phyloP scores from a whole-genome alignment of 192 early-diverging fungal species.

The Coemansia sp. region DNA sequence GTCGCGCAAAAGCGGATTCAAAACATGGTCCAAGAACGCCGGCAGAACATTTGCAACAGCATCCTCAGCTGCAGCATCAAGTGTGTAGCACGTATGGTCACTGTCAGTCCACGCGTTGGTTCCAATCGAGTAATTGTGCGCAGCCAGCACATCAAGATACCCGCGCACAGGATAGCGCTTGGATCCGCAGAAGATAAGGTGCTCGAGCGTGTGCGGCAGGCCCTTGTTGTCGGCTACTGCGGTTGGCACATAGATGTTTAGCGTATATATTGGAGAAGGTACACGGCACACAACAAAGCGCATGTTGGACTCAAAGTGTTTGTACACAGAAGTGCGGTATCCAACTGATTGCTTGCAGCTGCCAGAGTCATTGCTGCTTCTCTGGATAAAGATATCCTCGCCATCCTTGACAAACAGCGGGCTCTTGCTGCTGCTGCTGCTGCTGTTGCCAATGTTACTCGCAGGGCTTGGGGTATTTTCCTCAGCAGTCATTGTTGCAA shows the following conservation, averaged over 20 bases:
- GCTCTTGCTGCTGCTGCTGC: not conserved
- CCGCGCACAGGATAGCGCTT: slow-evolving; percentile 64
- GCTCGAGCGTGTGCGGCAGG: slow-evolving; percentile 83
- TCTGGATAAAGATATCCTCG: slow-evolving; percentile 30
- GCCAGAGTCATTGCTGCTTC: slow-evolving; percentile 7
- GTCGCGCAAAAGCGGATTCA: slow-evolving; percentile 70
- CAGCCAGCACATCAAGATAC: slow-evolving; percentile 73
- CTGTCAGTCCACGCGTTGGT: slow-evolving; percentile 67
- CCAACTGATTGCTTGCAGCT: slow-evolving; percentile 2
- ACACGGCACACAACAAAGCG: slow-evolving; percentile 66
- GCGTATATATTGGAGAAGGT: slow-evolving; percentile 65
- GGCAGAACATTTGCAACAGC: slow-evolving; percentile 74
- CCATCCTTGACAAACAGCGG: slow-evolving; percentile 36
- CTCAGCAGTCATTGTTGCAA: not conserved
- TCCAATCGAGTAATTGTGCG: slow-evolving; percentile 71
- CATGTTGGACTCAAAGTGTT: slow-evolving; percentile 53
- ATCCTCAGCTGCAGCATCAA: slow-evolving; percentile 63
- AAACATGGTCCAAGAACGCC: slow-evolving; percentile 78
- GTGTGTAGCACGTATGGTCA: slow-evolving; percentile 72
- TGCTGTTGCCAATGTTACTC: too few relatives aligned
- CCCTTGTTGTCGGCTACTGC: slow-evolving; percentile 64
- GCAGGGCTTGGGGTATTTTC: not conserved
- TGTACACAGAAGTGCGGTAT: slow-evolving; percentile 50
- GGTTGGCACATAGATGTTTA: slow-evolving; percentile 79
- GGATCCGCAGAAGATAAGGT: slow-evolving; percentile 82